Evolutionary conservation across 371 early-diverging fungal genomes (phyloP), one percentile per base, ranked within the genome.

Genomic region (Massospora cicadina): DNA sequence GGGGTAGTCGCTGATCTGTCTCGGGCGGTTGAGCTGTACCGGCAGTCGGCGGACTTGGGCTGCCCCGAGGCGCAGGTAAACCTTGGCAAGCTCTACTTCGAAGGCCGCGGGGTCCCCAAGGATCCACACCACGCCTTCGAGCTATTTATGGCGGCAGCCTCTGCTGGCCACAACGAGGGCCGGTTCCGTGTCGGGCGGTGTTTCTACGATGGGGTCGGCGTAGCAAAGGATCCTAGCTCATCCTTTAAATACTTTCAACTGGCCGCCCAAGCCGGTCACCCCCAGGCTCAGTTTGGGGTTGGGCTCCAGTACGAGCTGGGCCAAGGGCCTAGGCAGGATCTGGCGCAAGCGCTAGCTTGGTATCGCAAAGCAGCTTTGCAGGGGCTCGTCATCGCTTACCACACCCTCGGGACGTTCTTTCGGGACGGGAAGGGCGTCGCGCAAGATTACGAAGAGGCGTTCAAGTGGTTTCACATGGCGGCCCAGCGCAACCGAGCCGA

Each of bases 261-360:
- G 65, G 84, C 88, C 3, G 86, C 87, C 1, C 72, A 69, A 24
- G 5, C 63, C 7, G 54, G 54, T 13, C 23, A 33, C 27, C 21
- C 3, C 43, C 23, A 12, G 13, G 54, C 63, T 5, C 53, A 54
- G 28, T n/a, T 26, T 70, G 84, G 84, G 66, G 75, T 88, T 24
- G 91, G 87, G 0, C 81, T 85, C 67, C 85, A 83, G 65, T 88
- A 83, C 73, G 86, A 86, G 66, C 78, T 87, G 68, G 91, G 73
- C 69, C 17, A 76, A 77, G 68, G 72, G 24, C 57, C 65, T 21
- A 1, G 5, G 5, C 55, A 63, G 7, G 77, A 90, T 72, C 75
- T 81, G 43, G 70, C 74, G 55, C 74, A 78, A 65, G 87, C 90
- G 2, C 79, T 90, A 3, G 80, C 81, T 67, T 82, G 77, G 81